These are phyloP conservation scores for Tetracladium marchalianum DNA, from an alignment of 495 filamentous ascomycete species.

Conservation along the genomic window DNA sequence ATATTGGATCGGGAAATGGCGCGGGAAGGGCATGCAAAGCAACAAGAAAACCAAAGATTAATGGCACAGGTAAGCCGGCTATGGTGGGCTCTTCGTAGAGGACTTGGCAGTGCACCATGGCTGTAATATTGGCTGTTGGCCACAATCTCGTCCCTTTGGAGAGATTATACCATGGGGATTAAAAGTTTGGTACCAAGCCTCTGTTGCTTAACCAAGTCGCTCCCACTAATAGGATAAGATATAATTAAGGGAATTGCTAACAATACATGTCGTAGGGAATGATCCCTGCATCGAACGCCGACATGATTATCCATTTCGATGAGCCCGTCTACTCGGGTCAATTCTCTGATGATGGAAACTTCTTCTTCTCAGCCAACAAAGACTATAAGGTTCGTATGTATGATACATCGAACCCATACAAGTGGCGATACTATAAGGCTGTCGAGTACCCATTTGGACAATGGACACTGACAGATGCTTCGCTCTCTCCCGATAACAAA, in stretches of 20 bases:
- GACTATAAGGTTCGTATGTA: constrained; percentile 95
- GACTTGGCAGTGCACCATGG: no score
- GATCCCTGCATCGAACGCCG: constrained; percentile 64
- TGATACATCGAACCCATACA: constrained; percentile 90
- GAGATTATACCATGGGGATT: no score
- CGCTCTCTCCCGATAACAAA: constrained; percentile 82
- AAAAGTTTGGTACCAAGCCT: no score
- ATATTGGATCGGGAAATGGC: constrained; percentile 78
- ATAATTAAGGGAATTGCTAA: neutral
- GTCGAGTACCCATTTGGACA: constrained; percentile 75
- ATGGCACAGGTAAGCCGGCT: constrained; percentile 50
- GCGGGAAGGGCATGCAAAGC: constrained; percentile 37
- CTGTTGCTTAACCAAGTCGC: no score
- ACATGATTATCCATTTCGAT: constrained; percentile 82
- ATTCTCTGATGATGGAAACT: constrained; percentile 94
- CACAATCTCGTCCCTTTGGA: no score
- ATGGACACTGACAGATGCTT: constrained; percentile 96
- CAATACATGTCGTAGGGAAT: constrained; percentile 31
- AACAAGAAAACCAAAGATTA: constrained; percentile 45
- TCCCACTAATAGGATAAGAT: no score
- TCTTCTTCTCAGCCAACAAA: constrained; percentile 91
- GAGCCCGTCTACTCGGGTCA: constrained; percentile 87
- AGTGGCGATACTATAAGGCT: constrained; percentile 94
- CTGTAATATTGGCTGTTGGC: no score
- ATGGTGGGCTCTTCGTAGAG: neutral